These are phyloP conservation scores for Microdochium trichocladiopsis DNA, from an alignment of 2,329 filamentous ascomycete species.

Conservation along the genomic window DNA sequence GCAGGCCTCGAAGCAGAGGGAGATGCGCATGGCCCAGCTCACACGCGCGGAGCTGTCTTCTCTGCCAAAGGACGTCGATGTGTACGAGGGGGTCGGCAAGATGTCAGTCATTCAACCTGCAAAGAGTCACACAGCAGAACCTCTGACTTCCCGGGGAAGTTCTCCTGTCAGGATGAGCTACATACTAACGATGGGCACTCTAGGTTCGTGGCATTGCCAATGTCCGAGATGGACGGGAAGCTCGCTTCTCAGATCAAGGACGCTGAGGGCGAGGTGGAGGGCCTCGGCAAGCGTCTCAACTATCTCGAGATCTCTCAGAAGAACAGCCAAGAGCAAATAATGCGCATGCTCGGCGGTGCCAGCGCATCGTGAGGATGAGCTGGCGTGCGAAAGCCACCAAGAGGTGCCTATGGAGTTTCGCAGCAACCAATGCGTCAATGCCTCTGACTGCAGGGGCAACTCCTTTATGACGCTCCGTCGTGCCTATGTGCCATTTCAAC, in stretches of 20 bases:
- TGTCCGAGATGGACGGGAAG: slow-evolving; percentile 65
- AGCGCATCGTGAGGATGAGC: slow-evolving; percentile 16
- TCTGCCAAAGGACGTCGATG: slow-evolving; percentile 66
- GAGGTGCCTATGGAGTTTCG: too few relatives aligned
- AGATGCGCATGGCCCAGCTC: slow-evolving; percentile 81
- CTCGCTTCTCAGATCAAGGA: slow-evolving; percentile 68
- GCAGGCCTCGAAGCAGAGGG: slow-evolving; percentile 77
- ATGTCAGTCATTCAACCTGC: slow-evolving; percentile 57
- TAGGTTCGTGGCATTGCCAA: slow-evolving; percentile 86
- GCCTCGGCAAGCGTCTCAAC: slow-evolving; percentile 79
- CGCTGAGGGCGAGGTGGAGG: slow-evolving; percentile 70
- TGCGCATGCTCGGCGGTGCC: slow-evolving; percentile 65
- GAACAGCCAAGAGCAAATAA: slow-evolving; percentile 86
- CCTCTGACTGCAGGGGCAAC: too few relatives aligned
- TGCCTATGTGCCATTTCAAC: too few relatives aligned
- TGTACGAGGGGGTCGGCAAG: slow-evolving; percentile 95
- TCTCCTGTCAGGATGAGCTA: background rate
- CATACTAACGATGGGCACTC: slow-evolving; percentile 1
- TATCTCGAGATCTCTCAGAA: slow-evolving; percentile 94
- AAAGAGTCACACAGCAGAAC: too few relatives aligned
- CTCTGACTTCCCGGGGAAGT: too few relatives aligned
- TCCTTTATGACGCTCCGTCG: too few relatives aligned
- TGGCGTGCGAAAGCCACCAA: too few relatives aligned
- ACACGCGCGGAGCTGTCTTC: slow-evolving; percentile 77
- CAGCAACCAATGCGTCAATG: too few relatives aligned